These are phyloP conservation scores for Fusarium lyarnte DNA, from an alignment of 2,329 filamentous ascomycete genomes.

Conservation along the genomic window DNA sequence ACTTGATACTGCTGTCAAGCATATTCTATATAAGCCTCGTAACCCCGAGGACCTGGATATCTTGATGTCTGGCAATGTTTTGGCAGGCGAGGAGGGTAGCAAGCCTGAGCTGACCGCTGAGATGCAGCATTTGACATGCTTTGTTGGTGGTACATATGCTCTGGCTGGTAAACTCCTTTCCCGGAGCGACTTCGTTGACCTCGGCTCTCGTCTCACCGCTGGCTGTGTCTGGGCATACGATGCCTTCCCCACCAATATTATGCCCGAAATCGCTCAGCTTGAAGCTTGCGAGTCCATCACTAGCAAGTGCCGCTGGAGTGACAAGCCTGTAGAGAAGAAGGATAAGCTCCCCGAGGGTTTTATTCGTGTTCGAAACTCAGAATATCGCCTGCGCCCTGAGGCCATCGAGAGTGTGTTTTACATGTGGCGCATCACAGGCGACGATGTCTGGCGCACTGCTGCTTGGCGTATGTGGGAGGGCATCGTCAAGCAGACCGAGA, in stretches of 20 bases:
- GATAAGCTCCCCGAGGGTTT: slow-evolving; percentile 63
- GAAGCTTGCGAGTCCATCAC: slow-evolving; percentile 49
- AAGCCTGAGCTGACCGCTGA: slow-evolving; percentile 46
- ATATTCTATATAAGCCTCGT: slow-evolving; percentile 76
- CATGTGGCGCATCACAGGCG: slow-evolving; percentile 61
- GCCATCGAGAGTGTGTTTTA: slow-evolving; percentile 64
- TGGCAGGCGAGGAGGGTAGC: slow-evolving; percentile 40
- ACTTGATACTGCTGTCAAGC: slow-evolving; percentile 67
- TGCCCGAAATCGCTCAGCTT: slow-evolving; percentile 60
- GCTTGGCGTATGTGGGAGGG: slow-evolving; percentile 61
- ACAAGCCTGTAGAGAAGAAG: slow-evolving; percentile 39
- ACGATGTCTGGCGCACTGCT: slow-evolving; percentile 54
- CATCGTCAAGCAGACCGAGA: slow-evolving; percentile 55
- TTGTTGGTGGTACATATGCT: slow-evolving; percentile 75
- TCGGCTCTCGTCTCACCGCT: slow-evolving; percentile 59
- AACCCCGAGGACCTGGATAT: slow-evolving; percentile 67
- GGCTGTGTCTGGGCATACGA: slow-evolving; percentile 66
- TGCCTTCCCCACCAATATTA: slow-evolving; percentile 60
- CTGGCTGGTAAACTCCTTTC: slow-evolving; percentile 71
- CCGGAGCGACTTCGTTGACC: slow-evolving; percentile 56
- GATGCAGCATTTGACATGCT: slow-evolving; percentile 73
- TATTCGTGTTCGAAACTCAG: slow-evolving; percentile 58
- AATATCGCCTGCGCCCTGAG: slow-evolving; percentile 59
- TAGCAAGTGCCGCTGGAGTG: slow-evolving; percentile 50
- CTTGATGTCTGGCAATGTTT: slow-evolving; percentile 62